Base-by-base conservation (phyloP, 257 asterid species). In the Anisodus tanguticus region DNA sequence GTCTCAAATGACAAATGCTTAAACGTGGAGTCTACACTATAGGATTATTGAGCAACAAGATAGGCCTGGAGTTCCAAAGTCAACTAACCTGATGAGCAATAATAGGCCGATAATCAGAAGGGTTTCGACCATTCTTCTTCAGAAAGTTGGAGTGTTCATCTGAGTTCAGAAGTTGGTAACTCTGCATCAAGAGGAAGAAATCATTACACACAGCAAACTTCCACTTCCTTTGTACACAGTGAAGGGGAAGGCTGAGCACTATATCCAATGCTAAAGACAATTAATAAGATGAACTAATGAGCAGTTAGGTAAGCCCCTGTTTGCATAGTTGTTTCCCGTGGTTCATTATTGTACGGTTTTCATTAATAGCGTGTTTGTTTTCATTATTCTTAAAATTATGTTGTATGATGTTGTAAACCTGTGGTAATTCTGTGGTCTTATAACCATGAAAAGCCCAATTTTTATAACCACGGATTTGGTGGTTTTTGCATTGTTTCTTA, bases 21-120 rank as follows among this genome's bases (percentile, higher is more conserved):
- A 77, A 53, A 26, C 51, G 31, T 77, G 26, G 16, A 77, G 4
- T 26, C 81, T 53, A 53, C 64, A 76, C 47, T 53, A 12, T 26
- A 26, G 81, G 16, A 70, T 17, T 70, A 70, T 70, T 43, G 57
- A 12, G 63, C 13, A 51, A 76, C 43, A 64, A 82, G 60, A 54
- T 53, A 53, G 37, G 67, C 16, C 51, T 2, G 15, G 51, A 67
- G 78, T 53, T 47, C 66, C 66, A 51, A 59, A 55, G 19, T 54
- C 17, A 1, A 68, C 91, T 70, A 71, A 95, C 98, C 98, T 93
- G 96, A 87, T 93, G 95, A 63, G 94, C 93, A 87, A 93, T 95
- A 87, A 93, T 95, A 35, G 98, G 98, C 70, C 97, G 92, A 89
- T 88, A 93, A 64, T 95, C 96, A 5, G 94, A 94, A 4, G 98